phyloP scores from a whole-genome alignment of 169 alveolate genomes.

The Neospora caninum region DNA sequence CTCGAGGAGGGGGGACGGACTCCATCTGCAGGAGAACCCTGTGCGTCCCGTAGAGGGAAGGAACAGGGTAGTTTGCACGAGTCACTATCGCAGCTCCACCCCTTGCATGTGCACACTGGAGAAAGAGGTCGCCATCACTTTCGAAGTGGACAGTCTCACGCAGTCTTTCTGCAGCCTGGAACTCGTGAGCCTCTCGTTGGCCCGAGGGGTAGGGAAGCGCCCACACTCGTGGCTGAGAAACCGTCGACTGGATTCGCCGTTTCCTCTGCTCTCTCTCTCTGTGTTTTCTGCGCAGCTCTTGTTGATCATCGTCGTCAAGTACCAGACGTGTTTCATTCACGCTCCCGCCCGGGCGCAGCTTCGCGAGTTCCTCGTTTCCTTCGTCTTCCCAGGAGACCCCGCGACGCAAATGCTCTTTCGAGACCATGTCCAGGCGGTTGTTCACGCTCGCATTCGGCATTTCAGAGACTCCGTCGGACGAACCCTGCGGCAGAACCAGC shows the following conservation, averaged over 20 bases:
- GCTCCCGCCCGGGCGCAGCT: constrained; percentile 46
- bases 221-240: too few species aligned
- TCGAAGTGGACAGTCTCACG: background rate
- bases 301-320: constrained; percentile 43
- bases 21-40: too few species aligned
- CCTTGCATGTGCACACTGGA: background rate
- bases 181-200: too few species aligned
- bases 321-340: constrained; percentile 38
- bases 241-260: too few species aligned
- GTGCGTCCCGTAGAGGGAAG: too few species aligned
- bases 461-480: constrained; percentile 37
- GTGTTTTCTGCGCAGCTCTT: background rate
- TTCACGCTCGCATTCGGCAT: constrained; percentile 35
- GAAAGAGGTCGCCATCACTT: background rate
- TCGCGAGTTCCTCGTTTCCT: constrained; percentile 32
- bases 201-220: too few species aligned
- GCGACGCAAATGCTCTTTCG: constrained; percentile 34
- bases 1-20: too few species aligned
- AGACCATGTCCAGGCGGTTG: constrained; percentile 42
- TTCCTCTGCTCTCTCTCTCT: too few species aligned
- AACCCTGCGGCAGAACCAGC: constrained; percentile 39
- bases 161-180: too few species aligned
- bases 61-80: too few species aligned
- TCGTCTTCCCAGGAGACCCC: constrained; percentile 37
- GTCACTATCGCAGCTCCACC: background rate